phyloP scores from a whole-genome alignment of 768 basidiomycete species.

The Kwoniella dejecticola region DNA sequence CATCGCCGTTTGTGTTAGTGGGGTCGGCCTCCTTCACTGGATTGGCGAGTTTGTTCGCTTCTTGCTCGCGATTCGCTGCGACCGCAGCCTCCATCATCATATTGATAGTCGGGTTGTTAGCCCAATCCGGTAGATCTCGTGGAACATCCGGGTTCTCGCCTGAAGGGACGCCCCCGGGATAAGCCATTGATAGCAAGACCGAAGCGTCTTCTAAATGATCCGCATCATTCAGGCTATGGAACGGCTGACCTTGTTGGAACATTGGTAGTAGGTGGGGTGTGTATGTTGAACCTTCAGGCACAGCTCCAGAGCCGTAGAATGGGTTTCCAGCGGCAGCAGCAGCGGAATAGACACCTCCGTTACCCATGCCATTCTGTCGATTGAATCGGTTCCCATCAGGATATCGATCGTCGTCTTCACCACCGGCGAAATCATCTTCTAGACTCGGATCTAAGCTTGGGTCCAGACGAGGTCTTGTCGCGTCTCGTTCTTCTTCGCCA shows the following conservation, averaged over 20 bases:
- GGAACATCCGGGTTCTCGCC: constrained; percentile 18
- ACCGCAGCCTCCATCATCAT: constrained; percentile 41
- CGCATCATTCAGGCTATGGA: constrained; percentile 30
- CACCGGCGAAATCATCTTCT: constrained; percentile 31
- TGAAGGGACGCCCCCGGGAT: constrained; percentile 34
- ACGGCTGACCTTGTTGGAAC: constrained; percentile 32
- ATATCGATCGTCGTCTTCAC: constrained; percentile 18
- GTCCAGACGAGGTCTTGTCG: constrained; percentile 13
- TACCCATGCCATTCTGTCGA: constrained; percentile 32
- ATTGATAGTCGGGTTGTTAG: constrained; percentile 36
- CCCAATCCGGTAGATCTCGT: constrained; percentile 35
- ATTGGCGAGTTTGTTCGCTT: constrained; percentile 5
- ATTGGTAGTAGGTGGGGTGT: constrained; percentile 48
- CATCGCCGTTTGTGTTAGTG: constrained; percentile 19
- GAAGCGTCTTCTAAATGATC: constrained; percentile 54
- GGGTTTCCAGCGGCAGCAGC: constrained; percentile 10
- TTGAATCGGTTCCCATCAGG: constrained; percentile 21
- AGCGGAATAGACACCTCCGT: constrained; percentile 33
- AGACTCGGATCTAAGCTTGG: constrained; percentile 14
- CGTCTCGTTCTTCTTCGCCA: constrained; percentile 16
- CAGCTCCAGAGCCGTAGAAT: constrained; percentile 20
- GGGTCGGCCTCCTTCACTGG: not conserved
- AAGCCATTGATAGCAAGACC: constrained; percentile 53
- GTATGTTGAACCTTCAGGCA: constrained; percentile 28
- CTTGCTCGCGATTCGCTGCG: constrained; percentile 15